Conservation (phyloP, 495 filamentous ascomycete species). For the Terfezia boudieri region DNA sequence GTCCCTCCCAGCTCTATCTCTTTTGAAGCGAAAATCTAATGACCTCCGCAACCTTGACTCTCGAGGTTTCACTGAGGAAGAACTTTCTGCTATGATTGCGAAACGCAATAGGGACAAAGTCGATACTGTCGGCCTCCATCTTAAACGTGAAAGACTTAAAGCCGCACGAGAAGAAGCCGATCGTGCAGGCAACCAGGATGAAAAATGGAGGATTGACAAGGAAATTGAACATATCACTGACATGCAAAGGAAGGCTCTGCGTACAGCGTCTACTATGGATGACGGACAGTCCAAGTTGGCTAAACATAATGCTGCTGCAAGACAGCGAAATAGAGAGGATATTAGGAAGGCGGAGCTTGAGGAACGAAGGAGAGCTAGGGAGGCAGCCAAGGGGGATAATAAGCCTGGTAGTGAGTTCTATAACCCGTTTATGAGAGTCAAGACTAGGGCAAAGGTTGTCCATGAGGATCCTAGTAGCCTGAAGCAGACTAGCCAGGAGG, state of each 20-base stretch:
- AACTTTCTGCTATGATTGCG: conserved; percentile 53
- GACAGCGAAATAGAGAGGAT: conserved; percentile 52
- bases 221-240: conserved; percentile 23
- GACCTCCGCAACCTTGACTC: conserved; percentile 64
- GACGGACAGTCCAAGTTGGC: conserved; percentile 26
- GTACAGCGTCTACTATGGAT: background rate
- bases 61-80: conserved; percentile 53
- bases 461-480: background rate
- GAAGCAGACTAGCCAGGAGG: background rate
- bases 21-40: conserved; percentile 44
- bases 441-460: conserved; percentile 6
- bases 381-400: conserved; percentile 21
- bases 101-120: conserved; percentile 31
- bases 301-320: conserved; percentile 53
- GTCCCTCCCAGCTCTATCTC: conserved; percentile 42
- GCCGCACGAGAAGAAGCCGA: conserved; percentile 47
- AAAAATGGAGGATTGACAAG: conserved; percentile 23
- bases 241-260: conserved; percentile 27
- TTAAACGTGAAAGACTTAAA: conserved; percentile 43
- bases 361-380: conserved; percentile 44
- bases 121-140: conserved; percentile 29
- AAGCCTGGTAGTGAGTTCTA: conserved; percentile 27
- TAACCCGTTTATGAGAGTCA: conserved; percentile 36
- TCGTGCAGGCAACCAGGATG: conserved; percentile 22
- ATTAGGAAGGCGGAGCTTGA: conserved; percentile 66